phyloP scores from a whole-genome alignment of 345 rosid species.

The Lumnitzera racemosa region DNA sequence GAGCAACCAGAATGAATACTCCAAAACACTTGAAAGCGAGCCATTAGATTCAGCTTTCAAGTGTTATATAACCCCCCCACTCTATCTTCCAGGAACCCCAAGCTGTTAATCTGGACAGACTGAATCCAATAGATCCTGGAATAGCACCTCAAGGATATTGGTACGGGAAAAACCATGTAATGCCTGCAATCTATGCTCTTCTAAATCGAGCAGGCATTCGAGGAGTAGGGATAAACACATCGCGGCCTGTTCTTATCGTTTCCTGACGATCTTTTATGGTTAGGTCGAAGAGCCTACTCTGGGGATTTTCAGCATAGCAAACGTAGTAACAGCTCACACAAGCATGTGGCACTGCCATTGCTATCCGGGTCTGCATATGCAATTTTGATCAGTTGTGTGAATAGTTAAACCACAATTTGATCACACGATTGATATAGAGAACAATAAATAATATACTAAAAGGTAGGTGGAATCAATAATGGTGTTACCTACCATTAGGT shows the following conservation, averaged over 20 bases:
- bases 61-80: no score
- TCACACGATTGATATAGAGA: background rate
- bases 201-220: slow-evolving; percentile 41
- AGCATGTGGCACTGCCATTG: slow-evolving; percentile 96
- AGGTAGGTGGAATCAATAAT: background rate
- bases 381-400: slow-evolving; percentile 4
- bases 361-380: slow-evolving; percentile 67
- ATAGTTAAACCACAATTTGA: slow-evolving; percentile 4
- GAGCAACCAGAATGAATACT: no score
- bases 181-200: background rate
- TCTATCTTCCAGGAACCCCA: no score
- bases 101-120: no score
- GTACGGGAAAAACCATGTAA: no score
- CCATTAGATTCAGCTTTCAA: no score
- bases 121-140: no score
- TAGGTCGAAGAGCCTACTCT: slow-evolving; percentile 56
- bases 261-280: slow-evolving; percentile 49
- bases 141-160: no score
- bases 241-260: slow-evolving; percentile 43
- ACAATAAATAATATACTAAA: background rate
- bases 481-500: slow-evolving; percentile 68
- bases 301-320: slow-evolving; percentile 87
- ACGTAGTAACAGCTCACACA: slow-evolving; percentile 92
- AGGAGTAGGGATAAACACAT: slow-evolving; percentile 53
- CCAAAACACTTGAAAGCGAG: no score